These are phyloP conservation scores for Pestalotiopsis fici DNA, from an alignment of 2,329 filamentous ascomycete genomes.

Conservation along the genomic window DNA sequence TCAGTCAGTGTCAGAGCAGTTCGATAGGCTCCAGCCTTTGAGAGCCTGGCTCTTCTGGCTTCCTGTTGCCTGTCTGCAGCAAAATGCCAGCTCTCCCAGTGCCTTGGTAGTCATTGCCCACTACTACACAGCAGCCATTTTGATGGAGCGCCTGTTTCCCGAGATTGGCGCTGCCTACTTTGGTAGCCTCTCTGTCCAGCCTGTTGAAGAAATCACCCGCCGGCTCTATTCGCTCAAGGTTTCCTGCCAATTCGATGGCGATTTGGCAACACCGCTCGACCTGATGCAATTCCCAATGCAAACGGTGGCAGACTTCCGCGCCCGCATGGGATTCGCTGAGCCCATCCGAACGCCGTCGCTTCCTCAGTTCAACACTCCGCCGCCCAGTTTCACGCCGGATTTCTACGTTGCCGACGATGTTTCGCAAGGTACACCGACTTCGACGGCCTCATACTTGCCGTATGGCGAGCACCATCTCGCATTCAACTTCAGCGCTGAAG, in stretches of 20 bases:
- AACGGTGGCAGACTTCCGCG: slow-evolving; percentile 68
- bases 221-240: slow-evolving; percentile 71
- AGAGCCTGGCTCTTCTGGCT: slow-evolving; percentile 96
- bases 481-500: slow-evolving; percentile 66
- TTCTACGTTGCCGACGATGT: slow-evolving; percentile 47
- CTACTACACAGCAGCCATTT: slow-evolving; percentile 85
- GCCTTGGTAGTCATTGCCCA: slow-evolving; percentile 85
- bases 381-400: slow-evolving; percentile 35
- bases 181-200: slow-evolving; percentile 74
- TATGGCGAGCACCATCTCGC: slow-evolving; percentile 53
- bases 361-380: slow-evolving; percentile 54
- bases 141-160: slow-evolving; percentile 88
- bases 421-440: slow-evolving; percentile 40
- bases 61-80: slow-evolving; percentile 80
- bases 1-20: slow-evolving; percentile 78
- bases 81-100: slow-evolving; percentile 72
- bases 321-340: slow-evolving; percentile 67
- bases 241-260: slow-evolving; percentile 55
- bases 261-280: slow-evolving; percentile 61
- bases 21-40: slow-evolving; percentile 84
- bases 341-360: slow-evolving; percentile 61
- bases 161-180: slow-evolving; percentile 90
- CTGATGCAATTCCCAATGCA: slow-evolving; percentile 76
- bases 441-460: slow-evolving; percentile 46
- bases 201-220: slow-evolving; percentile 83